These are phyloP conservation scores for Brettanomyces bruxellensis DNA, from an alignment of 805 yeast species.

Conservation along the genomic window DNA sequence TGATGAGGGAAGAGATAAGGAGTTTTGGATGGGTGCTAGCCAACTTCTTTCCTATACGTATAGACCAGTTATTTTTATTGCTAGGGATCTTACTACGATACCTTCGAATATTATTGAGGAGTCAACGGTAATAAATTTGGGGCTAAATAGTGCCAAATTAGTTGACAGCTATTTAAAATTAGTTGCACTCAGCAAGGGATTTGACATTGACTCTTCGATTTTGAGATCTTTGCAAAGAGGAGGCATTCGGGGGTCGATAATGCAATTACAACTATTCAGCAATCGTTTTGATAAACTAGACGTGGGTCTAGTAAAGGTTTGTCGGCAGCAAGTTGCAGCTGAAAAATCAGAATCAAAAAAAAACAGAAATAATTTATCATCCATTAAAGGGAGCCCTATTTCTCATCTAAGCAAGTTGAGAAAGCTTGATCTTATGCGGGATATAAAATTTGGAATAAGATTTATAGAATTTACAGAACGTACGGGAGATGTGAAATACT, in stretches of 20 bases:
- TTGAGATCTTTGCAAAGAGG: constrained; percentile 8
- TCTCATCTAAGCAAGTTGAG: neutral
- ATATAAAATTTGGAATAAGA: neutral
- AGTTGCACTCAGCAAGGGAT: constrained; percentile 19
- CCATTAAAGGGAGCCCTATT: neutral
- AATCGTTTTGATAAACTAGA: constrained; percentile 8
- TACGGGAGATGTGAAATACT: neutral
- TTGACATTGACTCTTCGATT: constrained; percentile 12
- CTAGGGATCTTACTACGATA: constrained; percentile 16
- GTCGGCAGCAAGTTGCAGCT: neutral
- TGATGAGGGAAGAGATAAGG: constrained; percentile 55
- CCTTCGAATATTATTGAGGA: constrained; percentile 22
- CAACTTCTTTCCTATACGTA: constrained; percentile 39
- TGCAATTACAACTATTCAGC: constrained; percentile 23
- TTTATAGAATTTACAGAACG: neutral
- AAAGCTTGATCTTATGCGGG: neutral
- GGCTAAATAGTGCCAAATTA: constrained; percentile 1
- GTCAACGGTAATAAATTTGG: constrained; percentile 19
- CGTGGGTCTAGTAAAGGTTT: constrained; percentile 6
- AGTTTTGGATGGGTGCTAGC: constrained; percentile 69
- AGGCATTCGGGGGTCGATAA: constrained; percentile 21
- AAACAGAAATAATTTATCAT: neutral
- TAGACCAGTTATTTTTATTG: constrained; percentile 26
- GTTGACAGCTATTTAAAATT: constrained; percentile 18
- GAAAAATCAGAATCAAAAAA: neutral